Conservation (phyloP, 352 stramenopile genomes). For the Phytophthora tubulina region DNA sequence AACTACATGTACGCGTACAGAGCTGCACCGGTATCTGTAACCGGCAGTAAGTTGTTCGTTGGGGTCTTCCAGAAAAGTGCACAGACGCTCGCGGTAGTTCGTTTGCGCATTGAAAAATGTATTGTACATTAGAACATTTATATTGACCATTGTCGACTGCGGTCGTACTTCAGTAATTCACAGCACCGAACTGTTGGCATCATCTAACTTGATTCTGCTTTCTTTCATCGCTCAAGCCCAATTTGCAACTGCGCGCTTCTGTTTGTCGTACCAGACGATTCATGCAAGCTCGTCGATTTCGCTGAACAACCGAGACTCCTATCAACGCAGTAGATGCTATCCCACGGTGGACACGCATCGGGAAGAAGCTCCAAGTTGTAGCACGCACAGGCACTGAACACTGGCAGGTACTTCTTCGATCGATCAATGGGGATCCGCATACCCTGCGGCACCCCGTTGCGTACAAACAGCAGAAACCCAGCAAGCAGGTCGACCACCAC, state of each 20-base stretch:
- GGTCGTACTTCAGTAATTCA: too few relatives aligned
- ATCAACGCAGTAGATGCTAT: constrained; percentile 50
- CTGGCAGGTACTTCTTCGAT: constrained; percentile 54
- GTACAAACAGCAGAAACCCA: constrained; percentile 62
- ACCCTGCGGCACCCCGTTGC: constrained; percentile 54
- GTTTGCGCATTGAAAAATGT: too few relatives aligned
- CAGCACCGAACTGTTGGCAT: too few relatives aligned
- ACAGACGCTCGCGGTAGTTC: too few relatives aligned
- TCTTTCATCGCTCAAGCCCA: constrained; percentile 1
- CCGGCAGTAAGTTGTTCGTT: too few relatives aligned
- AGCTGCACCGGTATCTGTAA: too few relatives aligned
- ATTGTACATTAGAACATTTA: too few relatives aligned
- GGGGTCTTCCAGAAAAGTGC: too few relatives aligned
- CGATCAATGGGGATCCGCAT: constrained; percentile 55
- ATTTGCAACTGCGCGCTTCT: not conserved
- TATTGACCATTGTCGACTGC: too few relatives aligned
- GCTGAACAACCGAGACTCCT: not conserved
- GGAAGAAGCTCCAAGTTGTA: constrained; percentile 65
- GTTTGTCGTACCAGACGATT: not conserved
- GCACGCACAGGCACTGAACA: constrained; percentile 65
- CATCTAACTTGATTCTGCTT: not conserved
- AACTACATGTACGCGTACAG: too few relatives aligned
- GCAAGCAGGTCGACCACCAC: constrained; percentile 67
- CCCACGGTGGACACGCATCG: constrained; percentile 52
- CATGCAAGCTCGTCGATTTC: not conserved